phyloP scores from a whole-genome alignment of 208 protist species.

The Tritrichomonas foetus region DNA sequence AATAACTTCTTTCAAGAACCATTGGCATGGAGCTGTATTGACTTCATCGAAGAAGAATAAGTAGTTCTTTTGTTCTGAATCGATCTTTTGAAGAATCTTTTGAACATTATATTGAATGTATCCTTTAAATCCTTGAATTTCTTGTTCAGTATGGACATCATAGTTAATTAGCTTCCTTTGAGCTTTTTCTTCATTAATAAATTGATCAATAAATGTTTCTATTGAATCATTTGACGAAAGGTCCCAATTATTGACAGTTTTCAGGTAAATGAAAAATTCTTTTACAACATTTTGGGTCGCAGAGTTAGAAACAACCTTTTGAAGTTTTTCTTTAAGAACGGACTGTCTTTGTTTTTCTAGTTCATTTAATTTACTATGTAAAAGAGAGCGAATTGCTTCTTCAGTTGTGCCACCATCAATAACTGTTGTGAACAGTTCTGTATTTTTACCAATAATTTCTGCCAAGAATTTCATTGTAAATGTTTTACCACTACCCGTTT shows the following conservation, averaged over 20 bases:
- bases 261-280: background rate
- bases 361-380: background rate
- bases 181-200: background rate
- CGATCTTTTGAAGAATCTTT: background rate
- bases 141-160: background rate
- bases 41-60: slow-evolving; percentile 35
- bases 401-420: background rate
- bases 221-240: too few species aligned
- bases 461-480: background rate
- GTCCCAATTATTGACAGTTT: too few species aligned
- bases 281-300: too few species aligned
- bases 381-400: background rate
- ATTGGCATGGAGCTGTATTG: background rate
- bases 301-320: background rate
- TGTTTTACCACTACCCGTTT: slow-evolving; percentile 3
- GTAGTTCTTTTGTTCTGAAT: background rate
- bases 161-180: too few species aligned
- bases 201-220: background rate
- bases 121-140: background rate
- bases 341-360: background rate
- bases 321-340: too few species aligned
- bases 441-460: background rate
- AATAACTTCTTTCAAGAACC: background rate
- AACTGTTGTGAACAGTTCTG: background rate
- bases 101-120: background rate